Evolutionary conservation across 1,139 yeast genomes (phyloP).

Genomic region (Debaryomyces udenii): DNA sequence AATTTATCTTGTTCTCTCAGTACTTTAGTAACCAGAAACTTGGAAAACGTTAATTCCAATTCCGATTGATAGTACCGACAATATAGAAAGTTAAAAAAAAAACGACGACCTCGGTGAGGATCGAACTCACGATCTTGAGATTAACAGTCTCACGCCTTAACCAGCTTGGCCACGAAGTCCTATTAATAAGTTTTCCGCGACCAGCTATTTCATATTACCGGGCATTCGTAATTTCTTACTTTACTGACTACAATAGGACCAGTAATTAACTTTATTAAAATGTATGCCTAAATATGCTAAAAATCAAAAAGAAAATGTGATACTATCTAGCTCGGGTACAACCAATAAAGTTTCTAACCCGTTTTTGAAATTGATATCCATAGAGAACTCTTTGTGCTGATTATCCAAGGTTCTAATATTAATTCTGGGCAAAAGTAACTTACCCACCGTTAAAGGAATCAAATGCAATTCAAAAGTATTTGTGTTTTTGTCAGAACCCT

Average conservation of each 20-base stretch:
- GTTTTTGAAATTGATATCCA: conserved; percentile 68
- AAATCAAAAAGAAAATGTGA: conserved; percentile 57
- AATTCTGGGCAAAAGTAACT: conserved; percentile 65
- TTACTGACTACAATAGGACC: not conserved
- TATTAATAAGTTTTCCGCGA: not conserved
- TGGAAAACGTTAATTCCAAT: no score
- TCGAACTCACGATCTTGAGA: conserved; percentile 48
- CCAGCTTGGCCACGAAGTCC: conserved; percentile 49
- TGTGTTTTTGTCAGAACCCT: conserved; percentile 17
- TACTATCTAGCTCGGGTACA: conserved; percentile 69
- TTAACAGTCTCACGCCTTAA: conserved; percentile 49
- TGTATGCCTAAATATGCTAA: not conserved
- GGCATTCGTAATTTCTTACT: no score
- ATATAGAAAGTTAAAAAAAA: conserved; percentile 13
- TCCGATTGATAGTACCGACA: no score
- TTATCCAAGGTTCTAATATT: conserved; percentile 41
- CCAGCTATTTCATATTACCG: not conserved
- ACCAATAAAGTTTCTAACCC: conserved; percentile 70
- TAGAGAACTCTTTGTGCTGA: conserved; percentile 36
- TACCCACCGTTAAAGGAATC: conserved; percentile 79
- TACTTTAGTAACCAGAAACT: no score
- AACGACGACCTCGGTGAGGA: conserved; percentile 37
- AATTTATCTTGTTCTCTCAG: no score
- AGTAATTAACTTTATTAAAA: no score
- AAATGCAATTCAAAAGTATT: conserved; percentile 46